Conservation (phyloP, 2,329 filamentous ascomycete species). For the Fusarium tricinctum region DNA sequence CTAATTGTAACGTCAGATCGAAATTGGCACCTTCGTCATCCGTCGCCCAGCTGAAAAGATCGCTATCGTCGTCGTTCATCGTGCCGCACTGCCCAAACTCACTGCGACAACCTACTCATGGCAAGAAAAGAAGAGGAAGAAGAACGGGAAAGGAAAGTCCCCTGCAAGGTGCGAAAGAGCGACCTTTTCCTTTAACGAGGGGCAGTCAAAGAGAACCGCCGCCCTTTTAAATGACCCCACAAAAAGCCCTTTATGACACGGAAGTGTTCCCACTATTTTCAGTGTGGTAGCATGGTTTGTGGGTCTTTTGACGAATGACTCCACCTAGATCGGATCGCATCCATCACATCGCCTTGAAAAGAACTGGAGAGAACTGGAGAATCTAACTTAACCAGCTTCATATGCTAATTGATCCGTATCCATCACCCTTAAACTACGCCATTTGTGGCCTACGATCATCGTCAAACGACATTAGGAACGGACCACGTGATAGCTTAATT, state of each 20-base stretch:
- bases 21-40: not conserved
- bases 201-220: not conserved
- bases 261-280: not conserved
- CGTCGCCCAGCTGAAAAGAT: constrained; percentile 4
- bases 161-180: not conserved
- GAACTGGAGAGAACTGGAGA: not conserved
- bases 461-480: no score
- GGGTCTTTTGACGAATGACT: not conserved
- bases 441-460: no score
- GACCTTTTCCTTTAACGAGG: not conserved
- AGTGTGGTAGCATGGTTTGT: not conserved
- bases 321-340: not conserved
- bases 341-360: not conserved
- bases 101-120: not conserved
- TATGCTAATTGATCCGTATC: no score
- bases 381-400: not conserved
- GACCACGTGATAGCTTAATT: no score
- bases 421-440: no score
- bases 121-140: not conserved
- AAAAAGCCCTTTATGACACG: not conserved
- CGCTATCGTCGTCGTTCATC: constrained; percentile 6
- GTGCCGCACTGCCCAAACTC: not conserved
- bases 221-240: not conserved
- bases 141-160: not conserved
- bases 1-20: not conserved